Percentiles rank a stretch among this genome's conserved stretches.
phyloP scores from a whole-genome alignment of 768 basidiomycete genomes.

The Mycena rosella region DNA sequence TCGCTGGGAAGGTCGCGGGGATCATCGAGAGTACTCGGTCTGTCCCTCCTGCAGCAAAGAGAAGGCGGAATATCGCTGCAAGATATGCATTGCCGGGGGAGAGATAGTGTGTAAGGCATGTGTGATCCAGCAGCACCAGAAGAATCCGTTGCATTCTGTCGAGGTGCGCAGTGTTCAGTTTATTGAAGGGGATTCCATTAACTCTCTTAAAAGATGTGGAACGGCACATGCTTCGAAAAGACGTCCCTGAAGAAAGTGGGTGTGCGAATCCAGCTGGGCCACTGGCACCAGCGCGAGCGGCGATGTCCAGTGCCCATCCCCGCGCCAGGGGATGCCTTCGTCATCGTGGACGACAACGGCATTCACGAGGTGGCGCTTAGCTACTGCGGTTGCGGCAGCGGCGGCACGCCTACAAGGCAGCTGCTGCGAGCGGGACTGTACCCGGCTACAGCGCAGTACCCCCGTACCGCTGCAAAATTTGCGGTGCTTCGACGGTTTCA shows the following conservation, averaged over 20 bases:
- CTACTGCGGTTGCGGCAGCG: constrained; percentile 42
- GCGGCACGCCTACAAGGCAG: constrained; percentile 4
- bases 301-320: constrained; percentile 32
- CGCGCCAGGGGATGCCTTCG: constrained; percentile 41
- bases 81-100: too few species aligned
- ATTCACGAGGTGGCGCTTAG: constrained; percentile 47
- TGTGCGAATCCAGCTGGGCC: constrained; percentile 46
- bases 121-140: too few species aligned
- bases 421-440: constrained; percentile 25
- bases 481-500: constrained; percentile 20
- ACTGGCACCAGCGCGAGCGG: constrained; percentile 21
- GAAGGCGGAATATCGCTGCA: too few species aligned
- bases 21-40: too few species aligned
- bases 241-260: constrained; percentile 43
- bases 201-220: constrained; percentile 39
- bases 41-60: too few species aligned
- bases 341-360: constrained; percentile 46
- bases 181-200: too few species aligned
- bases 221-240: constrained; percentile 32
- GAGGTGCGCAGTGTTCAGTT: too few species aligned
- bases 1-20: too few species aligned
- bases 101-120: too few species aligned
- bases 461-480: constrained; percentile 23
- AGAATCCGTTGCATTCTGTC: too few species aligned
- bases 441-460: constrained; percentile 29